Evolutionary conservation across 2,329 filamentous ascomycete genomes (phyloP), one percentile per base, ranked within the genome.

Genomic region (Raffaelea arxii): DNA sequence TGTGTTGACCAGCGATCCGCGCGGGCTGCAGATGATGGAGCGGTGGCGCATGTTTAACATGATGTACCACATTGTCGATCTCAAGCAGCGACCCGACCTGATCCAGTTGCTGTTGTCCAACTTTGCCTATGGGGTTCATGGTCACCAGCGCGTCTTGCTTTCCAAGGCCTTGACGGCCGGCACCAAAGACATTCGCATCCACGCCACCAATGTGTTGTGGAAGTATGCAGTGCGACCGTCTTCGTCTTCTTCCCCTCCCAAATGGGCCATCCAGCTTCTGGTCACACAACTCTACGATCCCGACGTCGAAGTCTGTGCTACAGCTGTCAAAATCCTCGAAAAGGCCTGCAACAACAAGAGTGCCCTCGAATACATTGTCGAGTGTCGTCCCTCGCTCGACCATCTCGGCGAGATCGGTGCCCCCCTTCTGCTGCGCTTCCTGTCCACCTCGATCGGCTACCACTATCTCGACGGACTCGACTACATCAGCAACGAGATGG

Each of bases 401-500:
- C 92, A 98, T 62, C 72, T 98, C 2, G 92, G 92, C 24, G 92
- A 98, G 62, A 97, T 98, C 52, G 92, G 92, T 2, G 92, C 94
- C 16, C 92, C 94, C 1, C 71, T 98, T 21, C 75, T 98, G 4
- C 71, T 98, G 44, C 84, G 92, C 36, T 98, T 98, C 64, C 65
- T 98, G 46, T 96, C 90, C 0, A 97, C 91, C 1, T 96, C 90
- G 3, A 91, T 96, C 48, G 92, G 92, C 43, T 98, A 98, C 59
- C 90, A 97, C 63, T 98, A 98, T 63, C 74, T 98, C 6, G 89
- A 97, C 59, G 92, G 90, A 0, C 72, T 98, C 38, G 94, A 98
- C 67, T 98, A 98, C 61, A 98, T 98, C 63, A 96, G 90, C 51
- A 92, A 94, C 60, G 94, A 98, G 63, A 98, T 98, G 92, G 92